Evolutionary conservation across 345 rosid genomes (phyloP).

Genomic region (Camelina neglecta): DNA sequence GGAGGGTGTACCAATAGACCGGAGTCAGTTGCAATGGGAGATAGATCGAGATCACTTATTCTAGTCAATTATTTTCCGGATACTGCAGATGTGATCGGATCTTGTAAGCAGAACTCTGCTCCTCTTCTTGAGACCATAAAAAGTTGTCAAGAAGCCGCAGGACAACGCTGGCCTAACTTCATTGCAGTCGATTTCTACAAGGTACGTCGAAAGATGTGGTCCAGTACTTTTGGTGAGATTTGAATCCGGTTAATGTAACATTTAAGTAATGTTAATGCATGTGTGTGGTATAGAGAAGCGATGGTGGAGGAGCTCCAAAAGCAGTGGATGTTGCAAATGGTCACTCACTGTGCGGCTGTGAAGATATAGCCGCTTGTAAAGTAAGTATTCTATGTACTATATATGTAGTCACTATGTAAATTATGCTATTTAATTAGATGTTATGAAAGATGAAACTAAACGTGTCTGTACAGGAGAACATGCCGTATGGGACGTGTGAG

Average conservation of each 20-base stretch:
- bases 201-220: conserved; percentile 49
- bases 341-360: conserved; percentile 75
- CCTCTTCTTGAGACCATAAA: conserved; percentile 60
- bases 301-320: conserved; percentile 86
- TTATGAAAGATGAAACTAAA: conserved; percentile 6
- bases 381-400: conserved; percentile 43
- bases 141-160: conserved; percentile 65
- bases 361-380: conserved; percentile 65
- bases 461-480: conserved; percentile 36
- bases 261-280: neutral
- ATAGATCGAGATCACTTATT: conserved; percentile 61
- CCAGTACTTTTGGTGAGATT: neutral
- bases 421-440: conserved; percentile 8
- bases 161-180: conserved; percentile 94
- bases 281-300: conserved; percentile 62
- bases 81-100: conserved; percentile 52
- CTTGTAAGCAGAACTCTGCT: conserved; percentile 82
- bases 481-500: conserved; percentile 44
- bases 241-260: neutral
- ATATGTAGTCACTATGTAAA: conserved; percentile 5
- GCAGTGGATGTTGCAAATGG: conserved; percentile 79
- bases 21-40: conserved; percentile 71
- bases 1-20: conserved; percentile 76
- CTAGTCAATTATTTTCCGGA: conserved; percentile 76
- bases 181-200: conserved; percentile 86